Percentiles rank a stretch among this genome's conserved stretches.
These are phyloP conservation scores for Saccharomycopsis javanensis DNA, from an alignment of 805 yeast genomes.

Conservation along the genomic window DNA sequence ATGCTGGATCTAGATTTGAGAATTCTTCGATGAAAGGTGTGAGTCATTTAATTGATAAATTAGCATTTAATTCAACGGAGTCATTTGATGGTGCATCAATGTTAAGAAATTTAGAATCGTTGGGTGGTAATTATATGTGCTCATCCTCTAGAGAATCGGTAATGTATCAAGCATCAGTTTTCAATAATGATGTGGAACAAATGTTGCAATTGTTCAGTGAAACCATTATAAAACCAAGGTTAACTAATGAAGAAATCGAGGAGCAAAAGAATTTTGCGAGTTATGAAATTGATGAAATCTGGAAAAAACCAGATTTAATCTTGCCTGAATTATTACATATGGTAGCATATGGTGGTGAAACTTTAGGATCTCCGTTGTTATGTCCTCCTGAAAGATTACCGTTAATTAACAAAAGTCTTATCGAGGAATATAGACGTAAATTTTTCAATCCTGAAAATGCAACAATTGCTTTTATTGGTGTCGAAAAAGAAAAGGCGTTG, in stretches of 20 bases:
- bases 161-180: conserved; percentile 90
- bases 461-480: conserved; percentile 84
- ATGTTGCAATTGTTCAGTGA: conserved; percentile 73
- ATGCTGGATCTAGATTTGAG: conserved; percentile 88
- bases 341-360: conserved; percentile 62
- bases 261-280: conserved; percentile 66
- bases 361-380: conserved; percentile 78
- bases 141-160: conserved; percentile 86
- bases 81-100: conserved; percentile 53
- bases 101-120: conserved; percentile 60
- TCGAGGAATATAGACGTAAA: conserved; percentile 41
- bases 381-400: conserved; percentile 67
- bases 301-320: conserved; percentile 73
- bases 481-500: conserved; percentile 59
- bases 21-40: conserved; percentile 51
- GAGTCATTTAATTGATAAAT: conserved; percentile 74
- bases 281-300: conserved; percentile 76
- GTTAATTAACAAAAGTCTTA: conserved; percentile 34
- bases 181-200: conserved; percentile 70
- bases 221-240: conserved; percentile 62
- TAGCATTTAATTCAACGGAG: conserved; percentile 71
- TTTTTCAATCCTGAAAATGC: conserved; percentile 72
- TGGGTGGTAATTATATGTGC: conserved; percentile 94
- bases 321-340: conserved; percentile 86
- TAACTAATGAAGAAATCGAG: conserved; percentile 58